Base-by-base conservation (phyloP, 2,329 filamentous ascomycete species). In the Penicillium polonicum region DNA sequence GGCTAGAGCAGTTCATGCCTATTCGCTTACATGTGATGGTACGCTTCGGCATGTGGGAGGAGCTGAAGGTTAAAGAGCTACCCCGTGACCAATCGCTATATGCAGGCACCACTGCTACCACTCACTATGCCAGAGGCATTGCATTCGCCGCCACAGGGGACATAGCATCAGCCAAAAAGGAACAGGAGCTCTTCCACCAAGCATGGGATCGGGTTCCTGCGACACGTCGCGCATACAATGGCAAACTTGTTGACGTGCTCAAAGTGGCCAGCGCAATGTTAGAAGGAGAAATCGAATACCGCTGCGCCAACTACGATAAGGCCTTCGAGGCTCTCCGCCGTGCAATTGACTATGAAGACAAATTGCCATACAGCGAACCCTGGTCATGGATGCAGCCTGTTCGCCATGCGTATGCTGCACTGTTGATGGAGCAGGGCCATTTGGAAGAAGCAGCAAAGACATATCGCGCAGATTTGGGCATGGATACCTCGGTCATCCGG, bases 311-410 rank as follows among this genome's bases (percentile, higher is more conserved):
- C 46, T 80, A 82, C 52, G 80, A 84, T 0, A 42, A 68, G 0
- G 88, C 87, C 0, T 90, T 89, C 66, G 67, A 72, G 2, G 77
- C 82, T 45, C 75, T 91, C 2, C 78, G 81, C 1, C 73, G 75
- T 7, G 80, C 87, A 0, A 84, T 88, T 19, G 67, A 73, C 1
- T 77, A 82, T 0, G 86, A 89, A 61, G 87, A 89, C 62, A 72
- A 69, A 0, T 78, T 91, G 19, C 84, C 83, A 0, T 91, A 89
- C 60, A 85, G 87, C 49, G 88, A 91, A 68, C 88, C 88, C 0
- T 90, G 88, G 88, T 85, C 85, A 0, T 91, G 88, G 88, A 90
- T 91, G 88, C 86, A 88, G 67, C 88, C 88, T 0, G 82, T 83
- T 0, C 78, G 87, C 1, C 88, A 91, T 68, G 87, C 88, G 0